Evolutionary conservation across 192 early-diverging fungal genomes (phyloP), one percentile per base, ranked within the genome.

Genomic region (Backusella morwellensis): DNA sequence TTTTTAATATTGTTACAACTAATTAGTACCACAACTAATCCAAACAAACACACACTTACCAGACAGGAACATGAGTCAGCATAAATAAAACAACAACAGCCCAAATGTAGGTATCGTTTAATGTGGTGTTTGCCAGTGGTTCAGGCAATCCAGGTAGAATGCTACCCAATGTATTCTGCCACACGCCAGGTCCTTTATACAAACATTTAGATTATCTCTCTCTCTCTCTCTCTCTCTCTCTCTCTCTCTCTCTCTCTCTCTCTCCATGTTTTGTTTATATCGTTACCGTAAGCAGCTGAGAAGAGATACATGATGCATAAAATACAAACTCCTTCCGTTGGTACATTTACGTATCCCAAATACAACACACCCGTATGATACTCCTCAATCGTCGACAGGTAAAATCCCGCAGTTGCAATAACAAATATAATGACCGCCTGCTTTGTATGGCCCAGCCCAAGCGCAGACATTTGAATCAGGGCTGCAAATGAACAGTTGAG

Each of bases 321-420:
- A 67, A 90, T 77, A 36, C 93, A 44, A 66, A 97, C 88, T 21
- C 96, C 96, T 80, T 97, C 96, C 21, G 95, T 92, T 40, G 96
- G 95, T 7, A 92, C 96, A 75, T 89, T 93, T 80, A 93, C 89
- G 75, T 93, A 91, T 21, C 92, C 89, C 67, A 97, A 81, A 77
- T 94, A 96, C 36, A 97, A 85, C 0, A 91, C 87, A 34, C 93
- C 93, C 4, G 96, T 97, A 77, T 96, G 93, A 83, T 97, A 96
- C 80, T 95, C 95, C 84, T 97, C 96, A 90, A 92, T 93, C 32
- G 96, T 96, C 70, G 92, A 91, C 77, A 95, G 83, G 82, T 95
- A 97, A 80, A 97, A 97, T 15, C 80, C 80, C 19, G 77, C 21
- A 21, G 68, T 77, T n/a, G 75, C 80, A 47, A 81, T 67, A n/a